Evolutionary conservation across 176 grass and related monocot genomes (phyloP), one percentile per base, ranked within the genome.

Genomic region (Poa pratensis): DNA sequence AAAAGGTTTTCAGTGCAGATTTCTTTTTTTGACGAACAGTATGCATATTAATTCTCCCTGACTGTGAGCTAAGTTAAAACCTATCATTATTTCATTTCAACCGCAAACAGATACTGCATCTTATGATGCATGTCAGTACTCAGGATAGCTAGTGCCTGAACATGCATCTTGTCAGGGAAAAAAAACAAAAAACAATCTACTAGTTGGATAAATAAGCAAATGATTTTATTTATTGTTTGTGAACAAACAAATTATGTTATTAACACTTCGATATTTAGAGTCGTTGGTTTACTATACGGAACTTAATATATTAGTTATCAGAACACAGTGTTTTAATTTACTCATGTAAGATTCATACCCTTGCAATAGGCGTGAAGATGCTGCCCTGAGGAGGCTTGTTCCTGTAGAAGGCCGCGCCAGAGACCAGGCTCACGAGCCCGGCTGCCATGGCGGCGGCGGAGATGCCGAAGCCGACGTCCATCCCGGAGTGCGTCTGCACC

Each of bases 401-500:
- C 48, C 93, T 82, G 72, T 95, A 98, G 81, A 95, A 89, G 8
- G 83, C 79, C 1, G 73, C 55, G 73, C 96, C 96, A 7, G 93
- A 91, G 1, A 89, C 82, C 14, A 98, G 89, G 87, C 91, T 79
- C 71, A 81, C 28, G 54, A 98, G 94, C 7, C 87, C 96, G 5
- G 84, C 76, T 4, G 93, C 93, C 96, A 98, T 98, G 78, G 86
- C 93, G 11, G 78, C 93, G 0, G 96, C 93, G 4, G 96, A 95
- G 27, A 95, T 51, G 46, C 91, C 83, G 68, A 98, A 98, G 0
- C 96, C 96, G 49, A 98, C 88, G 85, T 95, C 96, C 96, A 98
- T 98, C 26, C 96, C 96, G 2, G 89, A 95, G 40, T 85, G 87
- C 49, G 93, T 98, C 91, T 98, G 96, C 30, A 98, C 96, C 96